phyloP scores from a whole-genome alignment of 2,329 filamentous ascomycete species.

The Basipetospora chlamydospora region DNA sequence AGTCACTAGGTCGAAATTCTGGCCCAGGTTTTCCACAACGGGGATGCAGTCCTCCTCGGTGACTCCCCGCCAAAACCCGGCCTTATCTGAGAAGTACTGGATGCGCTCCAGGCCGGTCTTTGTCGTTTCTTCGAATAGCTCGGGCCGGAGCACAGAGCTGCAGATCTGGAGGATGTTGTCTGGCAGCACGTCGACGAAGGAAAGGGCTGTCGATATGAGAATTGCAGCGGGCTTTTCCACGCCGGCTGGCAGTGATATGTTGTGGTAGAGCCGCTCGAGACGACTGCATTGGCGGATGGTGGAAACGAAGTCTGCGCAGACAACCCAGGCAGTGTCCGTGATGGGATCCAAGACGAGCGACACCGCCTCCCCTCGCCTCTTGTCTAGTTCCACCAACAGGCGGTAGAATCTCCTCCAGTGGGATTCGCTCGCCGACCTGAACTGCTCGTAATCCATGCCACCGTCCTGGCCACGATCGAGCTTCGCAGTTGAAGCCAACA shows the following conservation, averaged over 20 bases:
- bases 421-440: conserved; percentile 56
- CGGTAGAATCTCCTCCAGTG: conserved; percentile 90
- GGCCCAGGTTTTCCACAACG: conserved; percentile 54
- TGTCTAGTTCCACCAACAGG: conserved; percentile 72
- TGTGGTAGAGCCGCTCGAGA: conserved; percentile 62
- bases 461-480: conserved; percentile 47
- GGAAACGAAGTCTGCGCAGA: conserved; percentile 69
- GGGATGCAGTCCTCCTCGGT: conserved; percentile 66
- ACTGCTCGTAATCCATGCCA: conserved; percentile 60
- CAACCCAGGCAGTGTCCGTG: conserved; percentile 64
- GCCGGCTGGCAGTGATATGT: conserved; percentile 38
- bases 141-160: conserved; percentile 50
- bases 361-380: conserved; percentile 68
- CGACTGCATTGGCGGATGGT: conserved; percentile 66
- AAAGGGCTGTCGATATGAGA: conserved; percentile 54
- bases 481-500: conserved; percentile 54
- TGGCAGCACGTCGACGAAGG: conserved; percentile 57
- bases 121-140: conserved; percentile 61
- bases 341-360: conserved; percentile 60
- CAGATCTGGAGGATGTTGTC: conserved; percentile 55
- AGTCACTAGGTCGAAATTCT: conserved; percentile 45
- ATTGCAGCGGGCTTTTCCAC: conserved; percentile 39
- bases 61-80: conserved; percentile 64
- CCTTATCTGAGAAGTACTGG: conserved; percentile 62
- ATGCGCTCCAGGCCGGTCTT: conserved; percentile 60